These are phyloP conservation scores for Atalantia buxifolia DNA, from an alignment of 345 rosid genomes.

Conservation along the genomic window DNA sequence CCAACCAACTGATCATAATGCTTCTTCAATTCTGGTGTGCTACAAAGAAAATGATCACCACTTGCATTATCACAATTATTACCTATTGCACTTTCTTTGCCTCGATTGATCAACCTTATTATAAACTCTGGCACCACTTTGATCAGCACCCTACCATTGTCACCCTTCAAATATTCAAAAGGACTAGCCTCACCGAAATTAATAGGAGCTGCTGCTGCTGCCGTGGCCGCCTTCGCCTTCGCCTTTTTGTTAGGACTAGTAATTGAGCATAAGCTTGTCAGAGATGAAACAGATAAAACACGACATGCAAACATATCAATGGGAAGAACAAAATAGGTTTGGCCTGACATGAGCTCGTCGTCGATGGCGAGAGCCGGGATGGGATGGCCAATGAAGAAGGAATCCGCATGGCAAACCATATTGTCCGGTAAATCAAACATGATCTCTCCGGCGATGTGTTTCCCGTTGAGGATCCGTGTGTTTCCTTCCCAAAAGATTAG, in stretches of 20 bases:
- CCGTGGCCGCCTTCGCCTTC: neutral
- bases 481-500: constrained; percentile 64
- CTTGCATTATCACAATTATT: neutral
- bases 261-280: constrained; percentile 48
- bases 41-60: constrained; percentile 45
- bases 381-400: constrained; percentile 87
- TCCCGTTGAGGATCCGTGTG: constrained; percentile 43
- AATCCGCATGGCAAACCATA: constrained; percentile 76
- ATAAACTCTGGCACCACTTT: constrained; percentile 59
- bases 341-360: constrained; percentile 60
- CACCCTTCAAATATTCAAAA: constrained; percentile 45
- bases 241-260: constrained; percentile 18
- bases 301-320: constrained; percentile 52
- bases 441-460: constrained; percentile 82
- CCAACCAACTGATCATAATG: constrained; percentile 78
- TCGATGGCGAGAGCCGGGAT: constrained; percentile 63
- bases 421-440: constrained; percentile 86
- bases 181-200: constrained; percentile 48
- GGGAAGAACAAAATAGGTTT: constrained; percentile 82
- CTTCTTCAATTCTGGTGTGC: constrained; percentile 90
- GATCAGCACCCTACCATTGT: constrained; percentile 48
- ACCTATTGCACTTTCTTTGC: constrained; percentile 6
- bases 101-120: constrained; percentile 32
- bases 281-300: constrained; percentile 57
- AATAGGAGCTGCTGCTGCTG: constrained; percentile 18